phyloP scores from a whole-genome alignment of 2,329 filamentous ascomycete species.

The Dryadomyces quercivorus region DNA sequence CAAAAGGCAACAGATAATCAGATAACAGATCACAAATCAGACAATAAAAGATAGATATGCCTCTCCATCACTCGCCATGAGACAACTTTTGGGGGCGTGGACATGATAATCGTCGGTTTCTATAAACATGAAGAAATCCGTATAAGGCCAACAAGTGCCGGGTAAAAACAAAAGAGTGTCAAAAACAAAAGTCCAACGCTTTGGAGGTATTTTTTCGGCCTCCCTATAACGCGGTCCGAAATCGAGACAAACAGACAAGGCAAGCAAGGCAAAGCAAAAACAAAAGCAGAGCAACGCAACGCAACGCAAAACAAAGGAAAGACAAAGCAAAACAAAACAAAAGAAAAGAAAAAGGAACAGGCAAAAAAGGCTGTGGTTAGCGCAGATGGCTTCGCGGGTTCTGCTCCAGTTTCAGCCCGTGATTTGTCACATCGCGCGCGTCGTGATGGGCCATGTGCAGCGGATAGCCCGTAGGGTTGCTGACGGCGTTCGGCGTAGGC shows the following conservation, averaged over 20 bases:
- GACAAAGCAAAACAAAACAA: not conserved
- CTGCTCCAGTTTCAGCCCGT: constrained; percentile 12
- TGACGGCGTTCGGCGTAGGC: constrained; percentile 9
- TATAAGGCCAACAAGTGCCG: too few species aligned
- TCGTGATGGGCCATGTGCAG: constrained; percentile 13
- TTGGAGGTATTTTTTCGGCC: not conserved
- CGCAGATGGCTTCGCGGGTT: constrained; percentile 9
- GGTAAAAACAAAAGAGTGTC: not conserved
- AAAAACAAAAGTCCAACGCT: not conserved
- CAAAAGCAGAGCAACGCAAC: too few species aligned
- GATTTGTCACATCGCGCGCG: constrained; percentile 5
- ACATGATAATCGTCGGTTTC: too few species aligned
- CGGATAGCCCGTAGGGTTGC: constrained; percentile 11
- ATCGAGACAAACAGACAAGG: not conserved
- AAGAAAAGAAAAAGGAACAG: too few species aligned
- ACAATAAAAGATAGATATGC: not conserved
- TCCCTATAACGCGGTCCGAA: not conserved
- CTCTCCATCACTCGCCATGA: not conserved
- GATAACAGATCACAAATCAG: not conserved
- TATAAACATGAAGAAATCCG: too few species aligned
- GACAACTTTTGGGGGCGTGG: not conserved
- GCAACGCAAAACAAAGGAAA: too few species aligned
- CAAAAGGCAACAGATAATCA: not conserved
- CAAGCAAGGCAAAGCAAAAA: not conserved
- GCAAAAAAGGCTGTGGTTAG: too few species aligned